phyloP scores from a whole-genome alignment of 371 early-diverging fungal species.

The Smittium culicis region DNA sequence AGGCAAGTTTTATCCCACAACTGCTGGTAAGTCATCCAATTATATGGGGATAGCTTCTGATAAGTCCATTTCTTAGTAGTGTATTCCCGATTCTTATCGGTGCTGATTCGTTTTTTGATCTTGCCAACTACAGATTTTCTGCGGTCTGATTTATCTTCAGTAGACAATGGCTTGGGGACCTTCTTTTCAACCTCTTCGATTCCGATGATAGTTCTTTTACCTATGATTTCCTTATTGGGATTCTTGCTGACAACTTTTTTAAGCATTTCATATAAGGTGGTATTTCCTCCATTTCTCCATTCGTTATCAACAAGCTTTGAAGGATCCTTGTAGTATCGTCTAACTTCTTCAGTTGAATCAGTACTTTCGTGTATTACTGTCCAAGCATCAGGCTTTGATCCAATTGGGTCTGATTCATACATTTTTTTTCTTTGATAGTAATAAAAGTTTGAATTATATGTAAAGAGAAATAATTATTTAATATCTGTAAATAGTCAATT shows the following conservation, averaged over 20 bases:
- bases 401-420: not conserved
- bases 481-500: too few species aligned
- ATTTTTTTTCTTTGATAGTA: too few species aligned
- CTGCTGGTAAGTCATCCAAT: conserved; percentile 41
- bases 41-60: conserved; percentile 32
- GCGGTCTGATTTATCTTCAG: too few species aligned
- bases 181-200: conserved; percentile 2
- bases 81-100: too few species aligned
- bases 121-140: not conserved
- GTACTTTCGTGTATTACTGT: not conserved
- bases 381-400: not conserved
- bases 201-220: not conserved
- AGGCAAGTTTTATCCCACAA: conserved; percentile 16
- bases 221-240: not conserved
- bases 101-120: not conserved
- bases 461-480: too few species aligned
- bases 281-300: not conserved
- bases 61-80: conserved; percentile 42
- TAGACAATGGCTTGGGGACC: not conserved
- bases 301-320: not conserved
- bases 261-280: not conserved
- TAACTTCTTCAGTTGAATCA: too few species aligned
- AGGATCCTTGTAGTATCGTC: conserved; percentile 7
- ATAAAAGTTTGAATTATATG: too few species aligned
- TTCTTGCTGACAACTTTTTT: not conserved